A percentile compares a stretch with the other conserved stretches of the same genome.
Conservation (phyloP, 495 filamentous ascomycete genomes). For the Penicillium turbatum region DNA sequence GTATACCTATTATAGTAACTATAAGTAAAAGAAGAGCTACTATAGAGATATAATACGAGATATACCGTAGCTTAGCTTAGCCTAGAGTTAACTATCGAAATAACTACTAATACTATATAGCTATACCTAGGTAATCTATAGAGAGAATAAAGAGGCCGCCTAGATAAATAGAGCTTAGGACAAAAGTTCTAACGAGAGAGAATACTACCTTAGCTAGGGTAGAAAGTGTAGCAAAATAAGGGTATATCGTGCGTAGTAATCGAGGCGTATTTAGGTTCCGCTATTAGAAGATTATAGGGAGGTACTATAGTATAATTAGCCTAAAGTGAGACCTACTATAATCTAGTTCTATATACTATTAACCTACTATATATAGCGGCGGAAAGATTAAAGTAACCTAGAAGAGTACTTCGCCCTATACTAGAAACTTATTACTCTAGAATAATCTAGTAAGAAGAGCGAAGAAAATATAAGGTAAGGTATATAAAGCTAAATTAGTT, state of each 20-base stretch:
- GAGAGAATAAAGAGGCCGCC: neutral
- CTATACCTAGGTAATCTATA: neutral
- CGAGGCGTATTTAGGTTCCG: neutral
- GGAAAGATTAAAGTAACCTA: neutral
- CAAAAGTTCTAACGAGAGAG: neutral
- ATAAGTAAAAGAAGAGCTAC: too few species aligned
- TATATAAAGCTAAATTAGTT: neutral
- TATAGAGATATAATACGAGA: too few species aligned
- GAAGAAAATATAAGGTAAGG: neutral
- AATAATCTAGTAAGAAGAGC: slow-evolving; percentile 1
- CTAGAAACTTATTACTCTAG: neutral
- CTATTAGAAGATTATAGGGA: neutral
- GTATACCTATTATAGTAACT: too few species aligned
- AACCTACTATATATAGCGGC: neutral
- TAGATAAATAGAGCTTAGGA: neutral
- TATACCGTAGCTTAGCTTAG: too few species aligned
- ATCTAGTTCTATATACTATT: neutral
- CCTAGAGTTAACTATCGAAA: neutral
- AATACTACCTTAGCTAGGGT: neutral
- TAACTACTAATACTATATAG: neutral
- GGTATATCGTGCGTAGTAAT: neutral
- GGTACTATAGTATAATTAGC: neutral
- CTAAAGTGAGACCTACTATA: neutral
- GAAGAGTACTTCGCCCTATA: neutral
- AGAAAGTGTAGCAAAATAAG: neutral